Evolutionary conservation across 1,284 basidiomycete genomes (phyloP), one percentile per base, ranked within the genome.

Genomic region (Microbotryum violaceum): DNA sequence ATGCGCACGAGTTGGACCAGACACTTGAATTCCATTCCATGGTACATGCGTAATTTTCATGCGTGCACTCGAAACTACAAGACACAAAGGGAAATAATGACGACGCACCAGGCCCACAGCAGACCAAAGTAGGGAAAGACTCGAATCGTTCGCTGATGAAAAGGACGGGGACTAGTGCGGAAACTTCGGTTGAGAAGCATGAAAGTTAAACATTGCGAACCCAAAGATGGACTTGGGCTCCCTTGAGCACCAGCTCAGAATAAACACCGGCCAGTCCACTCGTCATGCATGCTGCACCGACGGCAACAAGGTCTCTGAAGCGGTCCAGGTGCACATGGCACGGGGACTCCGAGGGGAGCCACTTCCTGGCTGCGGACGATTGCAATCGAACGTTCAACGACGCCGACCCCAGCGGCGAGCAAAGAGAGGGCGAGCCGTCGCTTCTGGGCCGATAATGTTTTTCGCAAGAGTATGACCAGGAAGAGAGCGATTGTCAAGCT

Each of bases 261-360:
- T 97, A 97, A 29, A 97, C 94, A 14, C 94, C 94, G 0, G 94
- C 94, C n/a, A 97, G 84, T 44, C 94, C 94, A 0, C 91, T 96
- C 0, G 92, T 97, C 77, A 97, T 85, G 78, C 93, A 97, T 0
- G 93, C 92, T 3, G 88, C 84, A 1, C 84, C 83, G 58, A 97
- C 92, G 0, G 94, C 94, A 31, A 77, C 59, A 68, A 96, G 82
- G 1, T 94, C 94, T 66, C 85, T 88, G 60, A 89, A 75, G 5
- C 89, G 86, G 70, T 86, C 83, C 89, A 94, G 89, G 49, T 77
- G 75, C 57, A 80, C 77, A 69, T 73, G 74, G 59, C 77, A n/a
- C 73, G 47, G 4, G 2, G 4, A 25, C 25, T 3, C 25, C 3
- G 25, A 4, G 2, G 25, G 25, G 25, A 25, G 48, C 21, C 20